Conservation (phyloP, 805 yeast species). For the Zygosaccharomyces pseudorouxii region DNA sequence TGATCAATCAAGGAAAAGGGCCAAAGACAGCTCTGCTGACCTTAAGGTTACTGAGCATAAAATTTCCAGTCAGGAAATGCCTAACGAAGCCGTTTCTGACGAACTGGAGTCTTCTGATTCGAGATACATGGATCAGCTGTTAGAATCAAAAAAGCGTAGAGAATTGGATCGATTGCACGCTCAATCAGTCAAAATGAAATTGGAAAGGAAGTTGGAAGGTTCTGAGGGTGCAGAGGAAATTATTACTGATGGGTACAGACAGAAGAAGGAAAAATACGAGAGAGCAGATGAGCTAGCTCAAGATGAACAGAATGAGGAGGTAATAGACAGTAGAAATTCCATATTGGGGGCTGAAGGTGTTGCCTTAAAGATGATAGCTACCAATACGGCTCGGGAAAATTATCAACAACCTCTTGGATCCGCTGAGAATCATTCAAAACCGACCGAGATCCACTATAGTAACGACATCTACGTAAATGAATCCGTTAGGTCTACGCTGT, state of each 20-base stretch:
- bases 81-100: neutral
- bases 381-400: neutral
- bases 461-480: constrained; percentile 8
- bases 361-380: constrained; percentile 8
- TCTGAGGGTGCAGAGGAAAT: constrained; percentile 40
- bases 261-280: constrained; percentile 34
- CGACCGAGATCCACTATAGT: neutral
- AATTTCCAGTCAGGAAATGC: constrained; percentile 13
- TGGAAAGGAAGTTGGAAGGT: constrained; percentile 40
- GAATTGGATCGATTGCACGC: constrained; percentile 43
- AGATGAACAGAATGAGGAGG: constrained; percentile 6
- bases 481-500: neutral
- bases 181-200: constrained; percentile 36
- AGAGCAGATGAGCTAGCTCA: constrained; percentile 13
- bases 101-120: constrained; percentile 3
- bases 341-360: constrained; percentile 5
- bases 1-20: constrained; percentile 13
- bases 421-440: neutral
- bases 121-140: constrained; percentile 39
- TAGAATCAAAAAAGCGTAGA: constrained; percentile 43
- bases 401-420: neutral
- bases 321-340: neutral
- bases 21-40: constrained; percentile 10
- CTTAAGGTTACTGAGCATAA: neutral
- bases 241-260: constrained; percentile 46